Evolutionary conservation across 805 yeast genomes (phyloP).

Genomic region (Candida adriatica): DNA sequence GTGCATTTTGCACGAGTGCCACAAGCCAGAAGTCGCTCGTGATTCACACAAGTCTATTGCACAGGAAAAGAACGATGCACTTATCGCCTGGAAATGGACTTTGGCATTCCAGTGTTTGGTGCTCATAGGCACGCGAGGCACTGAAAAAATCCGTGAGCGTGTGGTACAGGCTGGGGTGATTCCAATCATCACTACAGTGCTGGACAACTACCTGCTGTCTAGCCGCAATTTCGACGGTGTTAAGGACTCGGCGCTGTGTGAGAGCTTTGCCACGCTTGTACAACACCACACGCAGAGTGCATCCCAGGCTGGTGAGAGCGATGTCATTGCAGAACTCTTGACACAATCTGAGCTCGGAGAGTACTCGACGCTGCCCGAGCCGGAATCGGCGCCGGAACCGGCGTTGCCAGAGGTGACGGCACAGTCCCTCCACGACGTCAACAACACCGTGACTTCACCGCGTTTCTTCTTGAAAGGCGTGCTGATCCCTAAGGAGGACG

Average conservation of each 20-base stretch:
- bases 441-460: constrained; percentile 33
- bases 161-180: constrained; percentile 89
- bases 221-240: constrained; percentile 28
- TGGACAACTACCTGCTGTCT: constrained; percentile 69
- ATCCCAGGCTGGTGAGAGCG: constrained; percentile 5
- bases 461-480: constrained; percentile 58
- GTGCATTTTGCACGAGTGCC: constrained; percentile 76
- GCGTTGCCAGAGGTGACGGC: constrained; percentile 9
- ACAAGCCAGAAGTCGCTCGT: constrained; percentile 1
- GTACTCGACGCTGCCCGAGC: constrained; percentile 1
- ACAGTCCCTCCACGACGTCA: constrained; percentile 16
- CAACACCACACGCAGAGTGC: background rate
- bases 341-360: constrained; percentile 8
- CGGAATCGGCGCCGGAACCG: constrained; percentile 1
- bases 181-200: constrained; percentile 84
- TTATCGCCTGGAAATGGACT: constrained; percentile 97
- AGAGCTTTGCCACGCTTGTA: constrained; percentile 12
- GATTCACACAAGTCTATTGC: constrained; percentile 18
- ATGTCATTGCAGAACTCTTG: constrained; percentile 3
- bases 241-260: constrained; percentile 10
- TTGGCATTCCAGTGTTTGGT: constrained; percentile 89
- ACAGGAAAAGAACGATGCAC: constrained; percentile 33
- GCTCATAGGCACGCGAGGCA: constrained; percentile 86
- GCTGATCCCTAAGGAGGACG: constrained; percentile 87
- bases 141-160: constrained; percentile 75